Evolutionary conservation across 768 basidiomycete genomes (phyloP).

Genomic region (Suillus variegatus): DNA sequence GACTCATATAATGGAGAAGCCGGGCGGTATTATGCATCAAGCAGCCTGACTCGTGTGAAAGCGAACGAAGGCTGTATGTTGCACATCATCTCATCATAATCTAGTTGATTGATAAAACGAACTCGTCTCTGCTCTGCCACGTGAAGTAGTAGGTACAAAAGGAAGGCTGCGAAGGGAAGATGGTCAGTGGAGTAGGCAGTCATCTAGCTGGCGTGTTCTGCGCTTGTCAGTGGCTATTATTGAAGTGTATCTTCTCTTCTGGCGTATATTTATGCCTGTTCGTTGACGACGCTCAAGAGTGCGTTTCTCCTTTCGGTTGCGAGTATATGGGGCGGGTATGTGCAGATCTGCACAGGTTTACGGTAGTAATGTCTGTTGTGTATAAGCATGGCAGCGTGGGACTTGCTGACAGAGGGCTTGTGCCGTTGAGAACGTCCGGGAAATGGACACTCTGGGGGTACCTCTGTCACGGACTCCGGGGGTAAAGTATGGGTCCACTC

Average conservation of each 20-base stretch:
- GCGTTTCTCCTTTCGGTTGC: neutral
- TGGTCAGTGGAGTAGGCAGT: neutral
- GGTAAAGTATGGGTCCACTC: too few species aligned
- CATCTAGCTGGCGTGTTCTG: neutral
- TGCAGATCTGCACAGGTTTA: neutral
- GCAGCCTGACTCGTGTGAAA: neutral
- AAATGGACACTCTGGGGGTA: too few species aligned
- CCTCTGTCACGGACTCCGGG: too few species aligned
- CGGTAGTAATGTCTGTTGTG: neutral
- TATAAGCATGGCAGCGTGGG: neutral
- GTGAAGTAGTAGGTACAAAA: neutral
- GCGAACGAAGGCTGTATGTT: neutral
- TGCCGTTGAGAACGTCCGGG: too few species aligned
- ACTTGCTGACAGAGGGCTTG: neutral
- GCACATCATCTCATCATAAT: neutral
- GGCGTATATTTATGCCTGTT: neutral
- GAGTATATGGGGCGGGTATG: neutral
- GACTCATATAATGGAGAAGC: neutral
- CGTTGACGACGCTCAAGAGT: neutral
- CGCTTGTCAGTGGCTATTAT: neutral
- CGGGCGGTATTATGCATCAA: neutral
- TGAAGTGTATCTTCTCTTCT: neutral
- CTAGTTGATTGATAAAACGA: neutral
- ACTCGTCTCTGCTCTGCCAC: neutral
- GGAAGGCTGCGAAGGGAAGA: neutral